Evolutionary conservation across 2,329 filamentous ascomycete genomes (phyloP).

Genomic region (Epichloe sylvatica): DNA sequence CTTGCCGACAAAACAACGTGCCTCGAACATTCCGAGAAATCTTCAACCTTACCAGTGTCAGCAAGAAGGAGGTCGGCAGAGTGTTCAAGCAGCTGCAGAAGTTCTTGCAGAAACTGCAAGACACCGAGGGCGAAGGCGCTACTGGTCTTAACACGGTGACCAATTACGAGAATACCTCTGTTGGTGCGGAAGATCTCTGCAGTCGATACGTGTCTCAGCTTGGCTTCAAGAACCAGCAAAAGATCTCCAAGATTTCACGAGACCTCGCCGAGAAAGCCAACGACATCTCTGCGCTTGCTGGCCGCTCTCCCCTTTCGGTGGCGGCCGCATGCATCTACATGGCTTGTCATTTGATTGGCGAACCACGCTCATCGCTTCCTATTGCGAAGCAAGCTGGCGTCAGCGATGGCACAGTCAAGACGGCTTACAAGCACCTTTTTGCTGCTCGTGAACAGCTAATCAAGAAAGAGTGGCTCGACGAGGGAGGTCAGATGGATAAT

Average conservation of each 20-base stretch:
- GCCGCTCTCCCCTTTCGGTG: conserved; percentile 84
- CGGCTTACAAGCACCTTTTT: conserved; percentile 83
- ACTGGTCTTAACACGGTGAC: conserved; percentile 42
- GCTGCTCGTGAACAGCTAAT: conserved; percentile 60
- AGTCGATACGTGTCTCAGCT: conserved; percentile 81
- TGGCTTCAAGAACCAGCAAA: conserved; percentile 53
- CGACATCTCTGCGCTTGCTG: conserved; percentile 67
- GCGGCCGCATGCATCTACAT: conserved; percentile 96
- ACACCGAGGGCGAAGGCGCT: conserved; percentile 34
- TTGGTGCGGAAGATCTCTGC: conserved; percentile 72
- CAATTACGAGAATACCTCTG: conserved; percentile 63
- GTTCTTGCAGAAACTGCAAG: conserved; percentile 66
- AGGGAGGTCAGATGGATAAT: conserved; percentile 56
- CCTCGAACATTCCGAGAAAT: conserved; percentile 91
- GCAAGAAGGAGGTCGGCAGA: conserved; percentile 92
- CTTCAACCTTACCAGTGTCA: conserved; percentile 80
- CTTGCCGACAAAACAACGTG: conserved; percentile 77
- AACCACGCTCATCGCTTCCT: conserved; percentile 67
- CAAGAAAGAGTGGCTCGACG: conserved; percentile 58
- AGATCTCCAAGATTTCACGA: conserved; percentile 67
- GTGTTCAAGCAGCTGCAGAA: conserved; percentile 89
- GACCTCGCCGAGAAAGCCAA: conserved; percentile 66
- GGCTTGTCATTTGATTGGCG: conserved; percentile 73
- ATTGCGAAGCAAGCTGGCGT: conserved; percentile 77
- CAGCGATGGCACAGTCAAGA: conserved; percentile 92